Evolutionary conservation across 352 stramenopile genomes (phyloP).

Genomic region (Globisporangium emineosum): DNA sequence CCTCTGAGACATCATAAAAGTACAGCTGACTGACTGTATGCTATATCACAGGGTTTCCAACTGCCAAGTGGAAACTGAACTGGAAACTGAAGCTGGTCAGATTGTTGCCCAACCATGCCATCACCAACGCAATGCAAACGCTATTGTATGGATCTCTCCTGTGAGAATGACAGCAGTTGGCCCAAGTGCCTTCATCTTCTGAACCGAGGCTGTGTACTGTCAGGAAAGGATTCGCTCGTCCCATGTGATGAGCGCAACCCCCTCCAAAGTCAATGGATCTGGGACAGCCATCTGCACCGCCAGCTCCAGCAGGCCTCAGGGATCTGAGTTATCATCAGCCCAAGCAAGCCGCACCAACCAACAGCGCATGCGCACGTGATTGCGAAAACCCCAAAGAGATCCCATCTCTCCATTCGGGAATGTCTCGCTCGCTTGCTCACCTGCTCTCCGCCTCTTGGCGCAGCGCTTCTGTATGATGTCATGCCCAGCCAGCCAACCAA

Average conservation of each 20-base stretch:
- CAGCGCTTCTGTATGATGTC: not conserved
- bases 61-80: slow-evolving; percentile 1
- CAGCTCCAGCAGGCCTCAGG: not conserved
- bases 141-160: not conserved
- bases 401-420: slow-evolving; percentile 3
- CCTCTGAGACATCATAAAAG: slow-evolving; percentile 1
- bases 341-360: not conserved
- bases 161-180: slow-evolving; percentile 7
- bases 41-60: not conserved
- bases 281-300: not conserved
- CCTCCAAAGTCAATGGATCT: not conserved
- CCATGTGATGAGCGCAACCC: not conserved
- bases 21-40: not conserved
- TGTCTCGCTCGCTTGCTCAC: not conserved
- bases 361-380: not conserved
- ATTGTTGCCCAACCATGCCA: not conserved
- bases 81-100: slow-evolving; percentile 3
- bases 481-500: not conserved
- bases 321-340: not conserved
- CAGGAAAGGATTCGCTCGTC: not conserved
- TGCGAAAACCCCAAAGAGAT: slow-evolving; percentile 5
- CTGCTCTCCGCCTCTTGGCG: not conserved
- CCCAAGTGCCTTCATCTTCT: not conserved
- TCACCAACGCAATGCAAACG: not conserved
- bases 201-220: not conserved